These are phyloP conservation scores for Cokeromyces recurvatus DNA, from an alignment of 371 early-diverging fungal species.

Conservation along the genomic window DNA sequence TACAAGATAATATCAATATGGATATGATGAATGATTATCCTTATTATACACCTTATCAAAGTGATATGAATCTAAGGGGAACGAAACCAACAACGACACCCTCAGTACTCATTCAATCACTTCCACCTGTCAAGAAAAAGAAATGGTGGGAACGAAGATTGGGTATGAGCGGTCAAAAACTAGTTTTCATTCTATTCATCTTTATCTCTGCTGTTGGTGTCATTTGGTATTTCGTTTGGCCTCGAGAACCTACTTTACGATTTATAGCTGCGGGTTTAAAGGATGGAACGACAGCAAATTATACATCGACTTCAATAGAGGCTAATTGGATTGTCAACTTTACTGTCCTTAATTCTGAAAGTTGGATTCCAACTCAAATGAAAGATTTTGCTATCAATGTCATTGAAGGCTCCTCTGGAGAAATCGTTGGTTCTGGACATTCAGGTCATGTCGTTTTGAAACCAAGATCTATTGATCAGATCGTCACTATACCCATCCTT, in stretches of 20 bases:
- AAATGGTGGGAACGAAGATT: constrained; percentile 15
- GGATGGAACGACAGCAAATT: not conserved
- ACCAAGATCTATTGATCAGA: constrained; percentile 8
- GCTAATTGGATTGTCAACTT: constrained; percentile 27
- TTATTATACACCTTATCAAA: too few species aligned
- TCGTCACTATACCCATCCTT: constrained; percentile 4
- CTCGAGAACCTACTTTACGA: constrained; percentile 23
- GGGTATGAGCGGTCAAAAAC: constrained; percentile 19
- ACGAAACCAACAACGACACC: not conserved
- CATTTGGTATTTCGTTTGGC: constrained; percentile 45
- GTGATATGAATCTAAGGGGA: too few species aligned
- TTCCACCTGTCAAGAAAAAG: constrained; percentile 18
- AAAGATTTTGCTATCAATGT: constrained; percentile 13
- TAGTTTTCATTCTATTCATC: constrained; percentile 24
- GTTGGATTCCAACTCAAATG: constrained; percentile 27
- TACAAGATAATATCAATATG: constrained; percentile 41
- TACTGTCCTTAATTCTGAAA: constrained; percentile 21
- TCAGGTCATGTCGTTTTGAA: constrained; percentile 5
- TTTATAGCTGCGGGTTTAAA: constrained; percentile 15
- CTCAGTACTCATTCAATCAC: constrained; percentile 3
- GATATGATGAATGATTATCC: constrained; percentile 21
- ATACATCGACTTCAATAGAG: constrained; percentile 8
- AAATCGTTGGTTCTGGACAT: constrained; percentile 12
- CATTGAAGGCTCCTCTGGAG: constrained; percentile 16
- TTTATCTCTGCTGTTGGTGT: constrained; percentile 24